Conservation (phyloP, 1,284 basidiomycete genomes). For the Leccinum subrobustum region DNA sequence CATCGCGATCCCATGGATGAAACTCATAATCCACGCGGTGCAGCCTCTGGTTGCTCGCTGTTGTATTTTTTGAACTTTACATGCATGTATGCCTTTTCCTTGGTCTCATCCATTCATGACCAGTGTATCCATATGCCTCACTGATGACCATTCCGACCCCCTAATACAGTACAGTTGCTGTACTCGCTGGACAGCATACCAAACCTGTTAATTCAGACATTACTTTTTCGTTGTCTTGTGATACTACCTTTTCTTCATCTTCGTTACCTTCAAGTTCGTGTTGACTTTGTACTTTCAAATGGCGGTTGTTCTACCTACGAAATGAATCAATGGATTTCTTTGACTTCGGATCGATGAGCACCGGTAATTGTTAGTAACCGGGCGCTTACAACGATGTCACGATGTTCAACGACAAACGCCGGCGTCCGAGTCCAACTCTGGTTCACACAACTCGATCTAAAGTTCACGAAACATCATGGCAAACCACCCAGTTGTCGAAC, state of each 20-base stretch:
- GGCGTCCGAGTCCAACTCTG: not conserved
- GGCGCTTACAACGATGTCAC: not conserved
- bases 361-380: slow-evolving; percentile 15
- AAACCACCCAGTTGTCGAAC: slow-evolving; percentile 64
- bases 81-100: slow-evolving; percentile 14
- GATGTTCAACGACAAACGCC: not conserved
- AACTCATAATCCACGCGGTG: not conserved
- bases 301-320: slow-evolving; percentile 7
- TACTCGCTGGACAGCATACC: slow-evolving; percentile 37
- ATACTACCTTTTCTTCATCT: not conserved
- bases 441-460: not conserved
- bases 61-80: slow-evolving; percentile 14
- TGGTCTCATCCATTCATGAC: slow-evolving; percentile 7
- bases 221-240: slow-evolving; percentile 8
- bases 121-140: slow-evolving; percentile 30
- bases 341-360: not conserved
- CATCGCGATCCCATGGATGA: slow-evolving; percentile 24
- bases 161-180: slow-evolving; percentile 38
- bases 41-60: not conserved
- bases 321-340: slow-evolving; percentile 13
- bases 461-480: slow-evolving; percentile 20
- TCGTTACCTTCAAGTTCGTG: not conserved
- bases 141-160: slow-evolving; percentile 21
- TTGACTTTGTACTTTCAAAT: slow-evolving; percentile 14
- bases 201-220: slow-evolving; percentile 24